These are phyloP conservation scores for Lactarius evosmus DNA, from an alignment of 768 basidiomycete genomes.

Conservation along the genomic window DNA sequence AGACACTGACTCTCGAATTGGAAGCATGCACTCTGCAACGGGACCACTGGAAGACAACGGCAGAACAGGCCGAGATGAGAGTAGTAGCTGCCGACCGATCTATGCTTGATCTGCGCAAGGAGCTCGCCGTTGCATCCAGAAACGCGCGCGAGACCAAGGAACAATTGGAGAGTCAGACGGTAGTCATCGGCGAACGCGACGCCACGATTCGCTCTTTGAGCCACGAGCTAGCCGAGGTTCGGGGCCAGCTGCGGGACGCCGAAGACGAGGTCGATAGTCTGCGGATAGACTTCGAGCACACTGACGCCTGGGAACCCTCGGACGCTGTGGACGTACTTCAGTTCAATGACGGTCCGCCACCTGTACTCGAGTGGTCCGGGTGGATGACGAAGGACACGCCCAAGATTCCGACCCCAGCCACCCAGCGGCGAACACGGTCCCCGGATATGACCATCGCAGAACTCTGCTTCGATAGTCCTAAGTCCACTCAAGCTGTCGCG, in stretches of 20 bases:
- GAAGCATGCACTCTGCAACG: background rate
- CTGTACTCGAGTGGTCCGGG: conserved; percentile 7
- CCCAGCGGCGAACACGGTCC: background rate
- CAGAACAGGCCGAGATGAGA: conserved; percentile 9
- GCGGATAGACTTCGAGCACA: background rate
- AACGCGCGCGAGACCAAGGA: conserved; percentile 12
- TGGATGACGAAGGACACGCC: background rate
- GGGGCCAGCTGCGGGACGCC: background rate
- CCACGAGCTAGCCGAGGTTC: conserved; percentile 2
- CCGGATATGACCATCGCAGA: conserved; percentile 7
- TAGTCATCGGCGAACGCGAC: conserved; percentile 5
- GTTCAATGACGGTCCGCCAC: background rate
- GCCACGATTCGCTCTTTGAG: conserved; percentile 4
- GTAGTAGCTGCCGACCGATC: background rate
- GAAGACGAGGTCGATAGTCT: background rate
- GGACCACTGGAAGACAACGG: conserved; percentile 4
- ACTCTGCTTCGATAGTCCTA: background rate
- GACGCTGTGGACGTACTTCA: background rate
- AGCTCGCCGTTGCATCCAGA: conserved; percentile 2
- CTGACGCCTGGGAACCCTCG: conserved; percentile 1
- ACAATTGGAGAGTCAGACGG: background rate
- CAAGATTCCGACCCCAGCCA: background rate
- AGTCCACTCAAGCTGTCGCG: background rate
- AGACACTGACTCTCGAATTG: background rate
- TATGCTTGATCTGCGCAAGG: conserved; percentile 9